phyloP scores from a whole-genome alignment of 1,139 yeast genomes.

The Debaryomycetaceae sp. region DNA sequence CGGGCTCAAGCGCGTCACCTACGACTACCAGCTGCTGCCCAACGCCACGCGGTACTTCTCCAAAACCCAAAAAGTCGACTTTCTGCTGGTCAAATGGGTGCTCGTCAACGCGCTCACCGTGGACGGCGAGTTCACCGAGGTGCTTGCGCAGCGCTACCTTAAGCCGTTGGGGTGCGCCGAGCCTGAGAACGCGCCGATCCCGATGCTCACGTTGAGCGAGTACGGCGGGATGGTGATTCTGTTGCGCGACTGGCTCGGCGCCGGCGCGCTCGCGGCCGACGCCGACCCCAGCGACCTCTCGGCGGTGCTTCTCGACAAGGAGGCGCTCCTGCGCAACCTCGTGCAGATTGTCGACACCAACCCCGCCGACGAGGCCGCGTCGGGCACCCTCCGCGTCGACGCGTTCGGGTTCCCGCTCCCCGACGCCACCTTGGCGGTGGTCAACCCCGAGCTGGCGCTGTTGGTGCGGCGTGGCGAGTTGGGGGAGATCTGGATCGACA shows the following conservation, averaged over 20 bases:
- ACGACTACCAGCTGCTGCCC: slow-evolving; percentile 90
- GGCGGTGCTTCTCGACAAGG: slow-evolving; percentile 76
- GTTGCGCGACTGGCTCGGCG: slow-evolving; percentile 83
- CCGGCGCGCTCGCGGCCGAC: slow-evolving; percentile 18
- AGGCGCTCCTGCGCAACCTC: slow-evolving; percentile 71
- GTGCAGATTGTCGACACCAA: slow-evolving; percentile 66
- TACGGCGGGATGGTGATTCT: slow-evolving; percentile 96
- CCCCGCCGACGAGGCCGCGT: slow-evolving; percentile 52
- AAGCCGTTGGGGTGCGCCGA: slow-evolving; percentile 83
- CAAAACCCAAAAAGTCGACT: slow-evolving; percentile 73
- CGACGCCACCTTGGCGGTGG: slow-evolving; percentile 89
- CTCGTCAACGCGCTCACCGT: slow-evolving; percentile 86
- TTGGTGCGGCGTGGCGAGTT: slow-evolving; percentile 70
- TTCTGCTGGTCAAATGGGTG: slow-evolving; percentile 83
- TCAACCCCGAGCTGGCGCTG: slow-evolving; percentile 81
- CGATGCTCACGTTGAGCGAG: slow-evolving; percentile 83
- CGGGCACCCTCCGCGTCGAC: slow-evolving; percentile 63
- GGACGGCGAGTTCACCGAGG: slow-evolving; percentile 90
- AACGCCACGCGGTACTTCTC: slow-evolving; percentile 75
- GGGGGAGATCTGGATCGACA: slow-evolving; percentile 98
- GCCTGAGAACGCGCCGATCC: slow-evolving; percentile 78
- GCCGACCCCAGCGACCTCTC: slow-evolving; percentile 40
- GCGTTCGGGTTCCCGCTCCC: slow-evolving; percentile 94
- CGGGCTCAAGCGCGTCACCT: slow-evolving; percentile 87
- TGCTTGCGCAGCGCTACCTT: slow-evolving; percentile 87